Base-by-base conservation (phyloP, 495 filamentous ascomycete species). In the Echria macrotheca region DNA sequence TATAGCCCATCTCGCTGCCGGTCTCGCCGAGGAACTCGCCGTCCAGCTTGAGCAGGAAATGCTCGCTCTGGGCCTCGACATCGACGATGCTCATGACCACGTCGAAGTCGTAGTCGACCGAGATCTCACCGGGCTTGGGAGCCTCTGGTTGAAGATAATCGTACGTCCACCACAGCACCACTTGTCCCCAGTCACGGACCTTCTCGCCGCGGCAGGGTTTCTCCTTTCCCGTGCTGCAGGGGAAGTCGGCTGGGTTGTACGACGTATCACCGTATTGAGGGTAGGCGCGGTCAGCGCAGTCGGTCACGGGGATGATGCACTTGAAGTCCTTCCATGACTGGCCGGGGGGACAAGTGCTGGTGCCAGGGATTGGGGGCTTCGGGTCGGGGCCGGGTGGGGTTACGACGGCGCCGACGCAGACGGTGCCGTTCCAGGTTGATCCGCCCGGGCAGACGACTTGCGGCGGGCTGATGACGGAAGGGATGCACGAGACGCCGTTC, bases 211-310 rank as follows among this genome's bases (percentile, higher is more conserved):
- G 36, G 36, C 36, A 39, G 36, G 36, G 36, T 4, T 18, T n/a
- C 14, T 39, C 36, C 15, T 18, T n/a, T 4, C 36, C 36, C 10
- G 36, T 18, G 36, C 36, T 39, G 36, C 36, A 39, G 5, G 36
- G 36, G 36, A 39, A 39, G 36, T 39, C 36, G 4, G 36, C 36
- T 19, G 36, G 36, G 36, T 39, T 39, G 36, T 39, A 39, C 14
- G 36, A 39, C 3, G 36, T 39, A 10, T 39, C 36, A 10, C 36
- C 36, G 18, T 17, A 39, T 19, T 39, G n/a, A 18, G 36, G 36
- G 4, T 18, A 2, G 4, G 36, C 14, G 10, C 36, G 36, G 36
- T 39, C 36, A 18, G 36, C 36, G 36, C 36, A 39, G 36, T 39
- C 36, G 36, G 36, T 39, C n/a, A 39, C 21, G 36, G 36, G 36